Percentiles rank a stretch among this genome's conserved stretches.
These are phyloP conservation scores for Cladosporium sphaerospermum DNA, from an alignment of 2,329 filamentous ascomycete species.

Conservation along the genomic window DNA sequence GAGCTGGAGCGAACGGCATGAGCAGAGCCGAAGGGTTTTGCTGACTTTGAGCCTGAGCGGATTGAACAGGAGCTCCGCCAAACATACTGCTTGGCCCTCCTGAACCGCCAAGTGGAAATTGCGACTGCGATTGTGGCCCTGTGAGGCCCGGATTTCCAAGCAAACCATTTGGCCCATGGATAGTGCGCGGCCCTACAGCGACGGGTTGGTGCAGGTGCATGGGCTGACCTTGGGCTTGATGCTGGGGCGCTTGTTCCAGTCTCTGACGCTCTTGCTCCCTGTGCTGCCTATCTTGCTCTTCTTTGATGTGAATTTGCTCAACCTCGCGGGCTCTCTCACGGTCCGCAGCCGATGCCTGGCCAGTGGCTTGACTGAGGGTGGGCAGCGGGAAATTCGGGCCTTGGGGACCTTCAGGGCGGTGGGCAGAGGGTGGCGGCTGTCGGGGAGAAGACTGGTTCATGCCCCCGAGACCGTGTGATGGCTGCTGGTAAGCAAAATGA, in stretches of 20 bases:
- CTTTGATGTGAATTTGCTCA: conserved; percentile 50
- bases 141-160: conserved; percentile 54
- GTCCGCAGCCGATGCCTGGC: conserved; percentile 32
- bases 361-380: conserved; percentile 39
- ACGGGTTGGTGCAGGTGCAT: conserved; percentile 93
- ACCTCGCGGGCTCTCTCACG: conserved; percentile 47
- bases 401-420: conserved; percentile 29
- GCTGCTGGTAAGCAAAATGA: conserved; percentile 36
- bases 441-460: conserved; percentile 40
- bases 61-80: conserved; percentile 65
- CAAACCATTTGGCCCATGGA: conserved; percentile 87
- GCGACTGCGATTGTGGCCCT: conserved; percentile 39
- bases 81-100: conserved; percentile 61
- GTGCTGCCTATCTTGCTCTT: conserved; percentile 56
- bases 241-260: conserved; percentile 63
- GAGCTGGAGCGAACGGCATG: conserved; percentile 38
- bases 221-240: conserved; percentile 75
- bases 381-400: conserved; percentile 39
- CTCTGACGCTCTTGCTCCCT: conserved; percentile 60
- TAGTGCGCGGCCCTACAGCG: conserved; percentile 68
- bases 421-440: conserved; percentile 25
- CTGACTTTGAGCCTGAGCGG: conserved; percentile 48
- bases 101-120: conserved; percentile 50
- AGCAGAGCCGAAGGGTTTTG: conserved; percentile 41
- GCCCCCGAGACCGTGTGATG: conserved; percentile 40